phyloP scores from a whole-genome alignment of 768 basidiomycete genomes.

The Lactarius deliciosus region DNA sequence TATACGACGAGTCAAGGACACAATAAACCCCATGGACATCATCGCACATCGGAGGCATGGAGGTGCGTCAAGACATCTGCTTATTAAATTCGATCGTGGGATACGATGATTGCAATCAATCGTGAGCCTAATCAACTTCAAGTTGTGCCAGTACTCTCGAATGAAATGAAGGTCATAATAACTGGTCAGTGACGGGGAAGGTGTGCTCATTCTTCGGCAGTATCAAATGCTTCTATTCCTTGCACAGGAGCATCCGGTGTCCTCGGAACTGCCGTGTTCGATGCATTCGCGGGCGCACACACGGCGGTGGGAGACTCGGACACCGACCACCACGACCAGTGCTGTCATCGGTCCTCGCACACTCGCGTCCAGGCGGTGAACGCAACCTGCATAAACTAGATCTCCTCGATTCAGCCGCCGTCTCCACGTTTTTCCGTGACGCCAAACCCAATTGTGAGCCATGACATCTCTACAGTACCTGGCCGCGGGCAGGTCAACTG shows the following conservation, averaged over 20 bases:
- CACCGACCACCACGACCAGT: conserved; percentile 24
- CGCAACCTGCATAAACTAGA: conserved; percentile 54
- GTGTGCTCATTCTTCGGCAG: neutral
- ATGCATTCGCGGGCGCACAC: conserved; percentile 52
- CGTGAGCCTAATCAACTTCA: neutral
- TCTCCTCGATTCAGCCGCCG: conserved; percentile 56
- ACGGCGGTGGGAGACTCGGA: conserved; percentile 10
- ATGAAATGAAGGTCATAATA: conserved; percentile 48
- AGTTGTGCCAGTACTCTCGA: neutral
- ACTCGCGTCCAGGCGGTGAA: conserved; percentile 59
- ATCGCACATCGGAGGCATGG: no score
- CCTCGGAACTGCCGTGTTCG: conserved; percentile 75
- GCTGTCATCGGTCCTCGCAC: conserved; percentile 69
- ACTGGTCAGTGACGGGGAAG: conserved; percentile 43
- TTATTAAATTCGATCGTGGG: conserved; percentile 4
- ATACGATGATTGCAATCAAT: conserved; percentile 4
- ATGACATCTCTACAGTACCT: neutral
- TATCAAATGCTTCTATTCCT: conserved; percentile 1
- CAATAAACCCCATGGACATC: no score
- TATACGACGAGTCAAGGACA: neutral
- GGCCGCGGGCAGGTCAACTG: neutral
- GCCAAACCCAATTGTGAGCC: conserved; percentile 69
- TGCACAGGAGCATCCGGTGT: conserved; percentile 85
- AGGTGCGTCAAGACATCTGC: neutral
- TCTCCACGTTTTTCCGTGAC: conserved; percentile 53